Conservation (phyloP, 345 rosid genomes). For the Heritiera fomes region DNA sequence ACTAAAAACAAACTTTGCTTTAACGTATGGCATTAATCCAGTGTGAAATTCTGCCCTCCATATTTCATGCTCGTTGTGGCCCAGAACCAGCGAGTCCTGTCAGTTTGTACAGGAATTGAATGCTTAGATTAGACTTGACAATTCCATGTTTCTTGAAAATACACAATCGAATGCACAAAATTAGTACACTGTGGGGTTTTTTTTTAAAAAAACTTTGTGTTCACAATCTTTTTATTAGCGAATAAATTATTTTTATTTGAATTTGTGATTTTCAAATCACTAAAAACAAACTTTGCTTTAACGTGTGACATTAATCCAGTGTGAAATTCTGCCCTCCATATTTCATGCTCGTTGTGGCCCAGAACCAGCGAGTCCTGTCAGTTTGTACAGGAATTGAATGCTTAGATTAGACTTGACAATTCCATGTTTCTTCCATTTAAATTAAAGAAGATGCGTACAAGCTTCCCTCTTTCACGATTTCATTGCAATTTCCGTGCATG, state of each 20-base stretch:
- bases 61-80: not conserved
- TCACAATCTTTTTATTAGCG: no score
- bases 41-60: not conserved
- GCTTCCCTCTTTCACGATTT: not conserved
- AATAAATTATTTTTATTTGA: no score
- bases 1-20: no score
- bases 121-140: not conserved
- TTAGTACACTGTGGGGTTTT: no score
- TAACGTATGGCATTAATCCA: not conserved
- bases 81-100: slow-evolving; percentile 12
- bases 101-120: not conserved
- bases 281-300: no score
- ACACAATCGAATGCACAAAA: no score
- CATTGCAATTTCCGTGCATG: not conserved
- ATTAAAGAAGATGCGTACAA: not conserved
- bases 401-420: not conserved
- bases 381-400: not conserved
- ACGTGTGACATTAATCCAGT: not conserved
- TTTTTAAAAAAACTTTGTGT: no score
- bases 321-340: slow-evolving; percentile 1
- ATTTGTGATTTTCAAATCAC: no score
- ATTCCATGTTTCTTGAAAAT: not conserved
- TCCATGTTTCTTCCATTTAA: not conserved
- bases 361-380: slow-evolving; percentile 11
- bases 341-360: not conserved